Base-by-base conservation (phyloP, 1,284 basidiomycete species). In the Singerocomus inundabilis region DNA sequence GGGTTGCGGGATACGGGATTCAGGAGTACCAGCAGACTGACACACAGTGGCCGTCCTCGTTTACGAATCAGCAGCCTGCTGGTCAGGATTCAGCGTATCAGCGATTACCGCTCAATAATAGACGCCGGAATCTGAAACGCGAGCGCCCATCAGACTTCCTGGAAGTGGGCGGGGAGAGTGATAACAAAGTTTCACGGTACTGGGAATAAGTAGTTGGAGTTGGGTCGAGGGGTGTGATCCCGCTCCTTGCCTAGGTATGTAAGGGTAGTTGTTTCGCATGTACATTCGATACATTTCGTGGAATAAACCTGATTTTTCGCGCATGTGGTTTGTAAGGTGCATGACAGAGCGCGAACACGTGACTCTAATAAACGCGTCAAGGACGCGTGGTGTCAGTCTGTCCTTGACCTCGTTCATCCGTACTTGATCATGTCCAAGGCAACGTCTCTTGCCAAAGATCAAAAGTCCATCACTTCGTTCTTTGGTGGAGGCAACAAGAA, bases 31-130 rank as follows among this genome's bases (percentile, higher is more conserved):
- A 70, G 44, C 63, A 55, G 43, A 24, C 58, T 24, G 67, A 65
- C 4, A 15, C 52, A 5, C 73, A 75, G 57, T 77, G 76, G 74
- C 74, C 74, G 57, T 76, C 77, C 56, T 73, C 77, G 41, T 85
- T 80, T 65, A 59, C 75, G 45, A 81, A 77, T 54, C 83, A 85
- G 60, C 84, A 85, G 63, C 77, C 78, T 35, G 72, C 77, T 40
- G 77, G 77, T 6, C 80, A 81, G 61, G 88, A 91, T 55, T 89
- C 88, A 12, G 85, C 89, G n/a, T 91, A 91, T 66, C 88, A 92
- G 65, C 76, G 89, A 40, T 64, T 90, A 44, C 88, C 89, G 28
- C 68, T 91, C 49, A 91, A 91, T 62, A 89, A 87, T 58, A 74
- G 88, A 52, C 76, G 89, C 49, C 72, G 86, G 61, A 82, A 80